Conservation (phyloP, 2,329 filamentous ascomycete genomes). For the Colletotrichum sp. region DNA sequence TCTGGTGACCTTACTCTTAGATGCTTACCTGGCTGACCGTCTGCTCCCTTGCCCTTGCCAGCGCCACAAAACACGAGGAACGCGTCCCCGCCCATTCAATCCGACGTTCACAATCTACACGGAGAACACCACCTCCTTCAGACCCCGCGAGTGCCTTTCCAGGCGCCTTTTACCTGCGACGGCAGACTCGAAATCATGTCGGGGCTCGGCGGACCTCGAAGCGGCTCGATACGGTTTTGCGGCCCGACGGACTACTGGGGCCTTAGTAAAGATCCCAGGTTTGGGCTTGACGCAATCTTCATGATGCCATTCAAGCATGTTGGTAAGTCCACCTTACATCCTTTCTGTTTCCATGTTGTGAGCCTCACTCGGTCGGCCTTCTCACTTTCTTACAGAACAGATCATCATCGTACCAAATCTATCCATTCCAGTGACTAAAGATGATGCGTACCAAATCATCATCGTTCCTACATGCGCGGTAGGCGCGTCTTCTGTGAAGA, state of each 20-base stretch:
- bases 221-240: neutral
- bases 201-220: neutral
- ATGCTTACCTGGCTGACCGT: neutral
- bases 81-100: neutral
- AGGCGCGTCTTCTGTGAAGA: neutral
- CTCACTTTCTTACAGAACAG: neutral
- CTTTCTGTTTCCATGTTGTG: neutral
- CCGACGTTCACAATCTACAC: neutral
- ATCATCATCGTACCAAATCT: neutral
- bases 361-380: accelerated
- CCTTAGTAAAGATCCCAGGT: too few relatives aligned
- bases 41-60: neutral
- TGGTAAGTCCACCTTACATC: neutral
- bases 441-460: neutral
- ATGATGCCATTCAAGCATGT: neutral
- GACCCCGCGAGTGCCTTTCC: neutral
- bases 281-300: neutral
- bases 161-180: neutral
- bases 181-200: neutral
- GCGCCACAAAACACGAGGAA: neutral
- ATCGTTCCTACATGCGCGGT: neutral
- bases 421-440: neutral
- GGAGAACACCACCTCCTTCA: too few relatives aligned
- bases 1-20: neutral
- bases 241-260: neutral